Evolutionary conservation across 768 basidiomycete genomes (phyloP), one percentile per base, ranked within the genome.

Genomic region (Kockovaella imperatae): DNA sequence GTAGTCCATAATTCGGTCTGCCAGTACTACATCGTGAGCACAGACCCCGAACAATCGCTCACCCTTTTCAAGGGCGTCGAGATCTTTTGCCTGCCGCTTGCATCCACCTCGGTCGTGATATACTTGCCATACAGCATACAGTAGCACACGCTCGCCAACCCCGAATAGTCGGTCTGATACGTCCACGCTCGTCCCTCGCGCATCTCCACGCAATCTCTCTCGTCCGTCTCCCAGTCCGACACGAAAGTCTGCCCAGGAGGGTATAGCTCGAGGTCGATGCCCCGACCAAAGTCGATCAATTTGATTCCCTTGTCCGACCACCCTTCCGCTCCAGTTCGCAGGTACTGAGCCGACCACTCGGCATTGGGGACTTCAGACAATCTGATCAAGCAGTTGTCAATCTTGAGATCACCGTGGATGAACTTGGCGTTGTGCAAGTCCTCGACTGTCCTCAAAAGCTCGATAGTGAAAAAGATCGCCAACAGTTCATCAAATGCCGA

Each of bases 351-450:
- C 1, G 81, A 78, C 83, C 91, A 88, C 1, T 79, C 76, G 0
- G 82, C 75, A 0, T 77, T 84, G 1, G 53, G 47, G 4, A 53
- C 25, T 54, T 88, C 84, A 4, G 65, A 64, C 36, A 99, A 77
- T 4, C 95, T 82, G 7, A 97, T 75, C n/a, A 99, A 78, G 68
- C 91, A 95, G 73, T 99, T 99, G 74, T 99, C 95, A 69, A 97
- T 95, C 76, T 99, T 99, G 54, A 99, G 78, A 73, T 99, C 95
- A 26, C 95, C 93, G 62, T 99, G 95, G 58, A 99, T 86, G 74
- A 97, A 87, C 10, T 88, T 87, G 0, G 77, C 74, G 14, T 64
- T 48, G 68, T 97, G 95, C 68, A 96, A 79, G 15, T 77, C 82
- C 64, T 91, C 89, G 35, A 96, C 72, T 8, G 86, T 72, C 23